These are phyloP conservation scores for Ramularia collo-cygni DNA, from an alignment of 2,329 filamentous ascomycete species.

Conservation along the genomic window DNA sequence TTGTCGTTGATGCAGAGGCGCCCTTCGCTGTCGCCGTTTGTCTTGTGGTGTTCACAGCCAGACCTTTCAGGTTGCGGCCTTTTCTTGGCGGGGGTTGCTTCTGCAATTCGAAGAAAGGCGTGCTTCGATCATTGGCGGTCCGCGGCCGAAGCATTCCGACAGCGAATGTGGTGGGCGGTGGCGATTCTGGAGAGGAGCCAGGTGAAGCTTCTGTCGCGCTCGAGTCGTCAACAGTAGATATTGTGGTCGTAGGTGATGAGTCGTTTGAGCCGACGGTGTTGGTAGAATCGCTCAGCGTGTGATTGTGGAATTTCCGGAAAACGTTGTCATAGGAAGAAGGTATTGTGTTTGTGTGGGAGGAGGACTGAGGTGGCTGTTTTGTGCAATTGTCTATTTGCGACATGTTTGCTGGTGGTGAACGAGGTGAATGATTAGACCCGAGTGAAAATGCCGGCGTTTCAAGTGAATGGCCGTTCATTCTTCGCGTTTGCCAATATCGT, in stretches of 20 bases:
- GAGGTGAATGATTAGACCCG: conserved; percentile 13
- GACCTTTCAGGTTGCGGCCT: conserved; percentile 74
- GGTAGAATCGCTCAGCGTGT: conserved; percentile 71
- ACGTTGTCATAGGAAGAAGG: conserved; percentile 19
- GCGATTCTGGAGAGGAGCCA: conserved; percentile 84
- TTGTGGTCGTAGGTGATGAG: conserved; percentile 89
- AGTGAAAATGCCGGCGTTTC: conserved; percentile 14
- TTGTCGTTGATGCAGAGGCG: conserved; percentile 36
- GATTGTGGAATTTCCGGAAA: conserved; percentile 49
- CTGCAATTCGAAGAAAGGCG: conserved; percentile 49
- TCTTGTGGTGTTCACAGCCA: conserved; percentile 64
- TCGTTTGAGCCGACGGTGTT: conserved; percentile 78
- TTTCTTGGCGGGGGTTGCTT: conserved; percentile 51
- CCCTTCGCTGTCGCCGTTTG: conserved; percentile 37
- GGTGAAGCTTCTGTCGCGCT: conserved; percentile 85
- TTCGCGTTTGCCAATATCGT: conserved; percentile 22
- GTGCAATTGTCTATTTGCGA: conserved; percentile 19
- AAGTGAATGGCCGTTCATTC: conserved; percentile 20
- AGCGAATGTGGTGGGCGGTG: conserved; percentile 63
- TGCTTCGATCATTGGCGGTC: conserved; percentile 44
- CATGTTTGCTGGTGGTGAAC: conserved; percentile 21
- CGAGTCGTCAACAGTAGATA: conserved; percentile 87
- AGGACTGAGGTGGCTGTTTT: conserved; percentile 19
- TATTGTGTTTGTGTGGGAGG: conserved; percentile 9
- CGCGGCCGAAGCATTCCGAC: conserved; percentile 44